phyloP scores from a whole-genome alignment of 768 basidiomycete genomes.

The Sistotremastrum suecicum region DNA sequence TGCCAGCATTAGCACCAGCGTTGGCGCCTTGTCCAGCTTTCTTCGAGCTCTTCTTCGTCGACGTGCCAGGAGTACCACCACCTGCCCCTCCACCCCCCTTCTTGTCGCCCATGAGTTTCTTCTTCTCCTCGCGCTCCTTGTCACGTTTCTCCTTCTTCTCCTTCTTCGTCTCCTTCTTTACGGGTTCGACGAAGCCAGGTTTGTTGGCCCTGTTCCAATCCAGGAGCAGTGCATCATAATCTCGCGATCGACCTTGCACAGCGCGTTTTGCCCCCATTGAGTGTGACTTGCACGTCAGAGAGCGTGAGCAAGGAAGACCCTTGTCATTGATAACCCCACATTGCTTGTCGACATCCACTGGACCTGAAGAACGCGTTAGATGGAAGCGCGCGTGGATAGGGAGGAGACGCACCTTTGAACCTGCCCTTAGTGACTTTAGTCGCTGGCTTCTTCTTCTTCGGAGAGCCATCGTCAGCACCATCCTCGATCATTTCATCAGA shows the following conservation, averaged over 20 bases:
- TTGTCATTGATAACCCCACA: constrained; percentile 98
- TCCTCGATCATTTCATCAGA: constrained; percentile 42
- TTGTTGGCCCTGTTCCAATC: constrained; percentile 88
- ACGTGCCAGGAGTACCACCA: constrained; percentile 14
- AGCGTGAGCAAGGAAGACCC: constrained; percentile 80
- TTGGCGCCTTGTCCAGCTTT: constrained; percentile 26
- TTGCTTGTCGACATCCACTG: constrained; percentile 81
- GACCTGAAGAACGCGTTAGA: constrained; percentile 23
- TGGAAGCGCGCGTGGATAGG: neutral
- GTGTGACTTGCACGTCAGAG: constrained; percentile 95
- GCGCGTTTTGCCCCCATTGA: constrained; percentile 93
- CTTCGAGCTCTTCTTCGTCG: constrained; percentile 47
- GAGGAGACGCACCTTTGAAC: constrained; percentile 31
- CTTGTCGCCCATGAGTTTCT: constrained; percentile 27
- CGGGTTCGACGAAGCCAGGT: constrained; percentile 79
- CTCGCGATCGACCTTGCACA: constrained; percentile 71
- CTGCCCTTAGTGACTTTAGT: constrained; percentile 68
- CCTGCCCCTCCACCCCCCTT: constrained; percentile 26
- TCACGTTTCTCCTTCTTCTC: constrained; percentile 81
- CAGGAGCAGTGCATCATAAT: constrained; percentile 75
- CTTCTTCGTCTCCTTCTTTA: constrained; percentile 74
- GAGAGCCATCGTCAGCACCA: constrained; percentile 47
- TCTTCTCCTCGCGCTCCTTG: constrained; percentile 72
- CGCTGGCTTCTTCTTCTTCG: constrained; percentile 61
- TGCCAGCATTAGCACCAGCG: no score